A percentile compares a stretch with the other conserved stretches of the same genome.
phyloP scores from a whole-genome alignment of 257 asterid species.

The Thymus mandschuricus region DNA sequence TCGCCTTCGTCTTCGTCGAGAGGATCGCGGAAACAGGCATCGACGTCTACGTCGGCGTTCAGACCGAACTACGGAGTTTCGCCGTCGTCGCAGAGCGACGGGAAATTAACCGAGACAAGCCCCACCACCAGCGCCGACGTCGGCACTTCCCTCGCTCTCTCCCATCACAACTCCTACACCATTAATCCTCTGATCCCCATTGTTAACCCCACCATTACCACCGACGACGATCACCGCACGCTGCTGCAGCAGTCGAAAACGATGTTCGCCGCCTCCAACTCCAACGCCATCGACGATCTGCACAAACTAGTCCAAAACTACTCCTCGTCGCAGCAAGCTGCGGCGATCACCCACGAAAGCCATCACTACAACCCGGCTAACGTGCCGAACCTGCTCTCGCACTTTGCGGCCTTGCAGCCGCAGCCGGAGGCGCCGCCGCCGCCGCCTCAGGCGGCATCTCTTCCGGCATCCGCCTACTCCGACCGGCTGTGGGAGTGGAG shows the following conservation, averaged over 20 bases:
- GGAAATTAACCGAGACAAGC: slow-evolving; percentile 53
- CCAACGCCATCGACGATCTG: slow-evolving; percentile 61
- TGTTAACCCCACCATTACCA: slow-evolving; percentile 15
- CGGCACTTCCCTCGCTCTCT: slow-evolving; percentile 52
- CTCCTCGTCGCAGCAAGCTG: slow-evolving; percentile 38
- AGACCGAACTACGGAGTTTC: slow-evolving; percentile 23
- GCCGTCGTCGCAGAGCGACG: slow-evolving; percentile 35
- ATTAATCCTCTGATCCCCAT: slow-evolving; percentile 38
- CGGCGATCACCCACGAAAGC: slow-evolving; percentile 25
- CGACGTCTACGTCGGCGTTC: slow-evolving; percentile 9
- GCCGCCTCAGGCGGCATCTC: slow-evolving; percentile 40
- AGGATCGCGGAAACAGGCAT: neutral
- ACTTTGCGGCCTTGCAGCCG: slow-evolving; percentile 31
- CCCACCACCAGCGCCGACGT: slow-evolving; percentile 55
- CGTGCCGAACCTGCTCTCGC: slow-evolving; percentile 46
- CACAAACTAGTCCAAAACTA: slow-evolving; percentile 60
- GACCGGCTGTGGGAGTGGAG: slow-evolving; percentile 94
- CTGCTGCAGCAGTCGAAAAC: slow-evolving; percentile 34
- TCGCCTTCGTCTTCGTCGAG: slow-evolving; percentile 41
- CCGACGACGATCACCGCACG: slow-evolving; percentile 29
- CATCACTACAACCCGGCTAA: slow-evolving; percentile 25
- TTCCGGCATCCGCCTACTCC: slow-evolving; percentile 42
- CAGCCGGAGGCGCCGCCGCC: slow-evolving; percentile 23
- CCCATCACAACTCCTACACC: slow-evolving; percentile 41
- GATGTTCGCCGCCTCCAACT: slow-evolving; percentile 34